A percentile compares a stretch with the other conserved stretches of the same genome.
These are phyloP conservation scores for Ceriops zippeliana DNA, from an alignment of 345 rosid genomes.

Conservation along the genomic window DNA sequence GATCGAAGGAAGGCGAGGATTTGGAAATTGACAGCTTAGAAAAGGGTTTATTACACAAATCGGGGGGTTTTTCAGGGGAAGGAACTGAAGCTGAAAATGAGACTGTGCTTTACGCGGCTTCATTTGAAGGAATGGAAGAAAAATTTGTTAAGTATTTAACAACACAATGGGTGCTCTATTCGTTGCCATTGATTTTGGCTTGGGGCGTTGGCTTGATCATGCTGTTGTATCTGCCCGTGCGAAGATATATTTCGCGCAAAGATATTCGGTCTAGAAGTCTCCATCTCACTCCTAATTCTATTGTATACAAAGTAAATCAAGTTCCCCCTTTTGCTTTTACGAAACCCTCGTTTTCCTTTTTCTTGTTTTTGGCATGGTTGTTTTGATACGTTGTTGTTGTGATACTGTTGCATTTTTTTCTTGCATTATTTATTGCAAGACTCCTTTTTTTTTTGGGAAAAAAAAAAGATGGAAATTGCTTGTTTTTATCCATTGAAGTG, in stretches of 20 bases:
- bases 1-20: conserved; percentile 38
- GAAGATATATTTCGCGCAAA: conserved; percentile 50
- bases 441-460: background rate
- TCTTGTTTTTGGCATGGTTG: background rate
- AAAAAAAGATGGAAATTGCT: too few species aligned
- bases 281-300: conserved; percentile 56
- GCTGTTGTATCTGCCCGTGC: conserved; percentile 56
- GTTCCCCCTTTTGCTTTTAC: background rate
- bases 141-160: conserved; percentile 51
- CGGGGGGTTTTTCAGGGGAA: conserved; percentile 5
- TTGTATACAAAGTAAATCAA: conserved; percentile 53
- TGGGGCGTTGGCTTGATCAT: conserved; percentile 69
- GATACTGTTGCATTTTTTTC: background rate
- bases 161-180: conserved; percentile 53
- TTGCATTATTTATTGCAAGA: background rate
- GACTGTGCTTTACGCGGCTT: conserved; percentile 45
- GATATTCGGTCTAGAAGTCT: conserved; percentile 63
- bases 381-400: background rate
- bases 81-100: conserved; percentile 33
- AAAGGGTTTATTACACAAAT: conserved; percentile 39
- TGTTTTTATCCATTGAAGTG: too few species aligned
- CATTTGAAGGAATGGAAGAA: conserved; percentile 54
- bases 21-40: conserved; percentile 56
- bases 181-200: conserved; percentile 52
- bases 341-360: background rate